A percentile compares a stretch with the other conserved stretches of the same genome.
Conservation (phyloP, 306 rosid species). For the Cucumis melo region DNA sequence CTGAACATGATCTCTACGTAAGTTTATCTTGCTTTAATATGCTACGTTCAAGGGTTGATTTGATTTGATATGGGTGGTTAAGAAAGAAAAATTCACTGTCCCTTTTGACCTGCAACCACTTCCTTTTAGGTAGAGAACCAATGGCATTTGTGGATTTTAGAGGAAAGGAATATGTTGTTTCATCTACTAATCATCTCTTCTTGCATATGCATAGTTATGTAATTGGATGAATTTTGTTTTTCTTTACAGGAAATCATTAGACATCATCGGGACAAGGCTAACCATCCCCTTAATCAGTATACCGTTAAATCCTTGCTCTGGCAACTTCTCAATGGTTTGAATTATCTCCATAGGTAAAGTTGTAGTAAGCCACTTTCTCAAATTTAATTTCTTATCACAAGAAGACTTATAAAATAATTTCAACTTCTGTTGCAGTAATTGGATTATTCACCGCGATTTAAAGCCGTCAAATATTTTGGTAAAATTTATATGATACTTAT, state of each 20-base stretch:
- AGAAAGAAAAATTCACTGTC: neutral
- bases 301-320: constrained; percentile 82
- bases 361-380: constrained; percentile 2
- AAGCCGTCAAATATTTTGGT: constrained; percentile 98
- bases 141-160: neutral
- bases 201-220: neutral
- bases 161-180: neutral
- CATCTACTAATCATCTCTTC: neutral
- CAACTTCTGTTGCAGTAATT: constrained; percentile 46
- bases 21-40: constrained; percentile 18
- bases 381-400: constrained; percentile 1
- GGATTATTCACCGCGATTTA: constrained; percentile 91
- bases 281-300: constrained; percentile 57
- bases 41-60: neutral
- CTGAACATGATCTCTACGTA: constrained; percentile 94
- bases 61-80: neutral
- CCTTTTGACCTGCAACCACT: neutral
- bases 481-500: constrained; percentile 1
- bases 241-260: constrained; percentile 77
- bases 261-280: constrained; percentile 92
- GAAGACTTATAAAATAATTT: constrained; percentile 9
- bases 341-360: constrained; percentile 73
- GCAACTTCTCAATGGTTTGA: constrained; percentile 93
- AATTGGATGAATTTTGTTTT: constrained; percentile 7
- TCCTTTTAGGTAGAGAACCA: neutral